Evolutionary conservation across 345 rosid species (phyloP), one percentile per base, ranked within the genome.

Genomic region (Pelargonium nanum): DNA sequence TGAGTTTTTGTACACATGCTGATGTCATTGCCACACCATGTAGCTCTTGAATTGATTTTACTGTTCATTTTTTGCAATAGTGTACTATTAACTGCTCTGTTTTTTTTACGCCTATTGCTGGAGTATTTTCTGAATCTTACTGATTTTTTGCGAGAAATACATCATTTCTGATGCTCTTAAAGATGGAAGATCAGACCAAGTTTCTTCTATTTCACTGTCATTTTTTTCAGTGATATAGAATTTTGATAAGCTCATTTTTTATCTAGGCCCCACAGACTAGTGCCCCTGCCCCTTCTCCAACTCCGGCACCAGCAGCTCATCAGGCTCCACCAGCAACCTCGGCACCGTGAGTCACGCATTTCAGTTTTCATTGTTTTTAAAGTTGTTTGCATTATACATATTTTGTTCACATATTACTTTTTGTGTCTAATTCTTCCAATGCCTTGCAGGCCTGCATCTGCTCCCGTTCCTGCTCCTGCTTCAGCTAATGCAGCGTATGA

Each of bases 251-350:
- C 30, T 59, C 19, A n/a, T 17, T 26, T 13, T 15, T 63, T 71
- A 55, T 73, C 58, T 68, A 85, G 96, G 82, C 77, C 45, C 83
- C 80, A 65, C 76, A 79, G 53, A 65, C 82, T 61, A 82, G 77
- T 70, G 40, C 70, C 17, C 67, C 77, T 7, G 72, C 83, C 58
- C 54, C 79, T 68, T 58, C 78, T 20, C 56, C 73, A 16, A 28
- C 73, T 19, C 78, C 75, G 19, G 72, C 70, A 26, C 60, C 77
- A 52, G 7, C 76, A 52, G 53, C 81, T 32, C 65, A 80, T 71
- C 89, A 69, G 55, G 77, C 82, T 68, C 66, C 83, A 21, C 70
- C 63, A 58, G 65, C 81, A 59, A 32, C 81, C 58, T 56, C 74
- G 25, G 45, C 81, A 66, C 25, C 26, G 89, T 84, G 72, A 73